Percentiles rank a stretch among this genome's conserved stretches.
phyloP scores from a whole-genome alignment of 352 stramenopile species.

The Phytophthora fragariaefolia region DNA sequence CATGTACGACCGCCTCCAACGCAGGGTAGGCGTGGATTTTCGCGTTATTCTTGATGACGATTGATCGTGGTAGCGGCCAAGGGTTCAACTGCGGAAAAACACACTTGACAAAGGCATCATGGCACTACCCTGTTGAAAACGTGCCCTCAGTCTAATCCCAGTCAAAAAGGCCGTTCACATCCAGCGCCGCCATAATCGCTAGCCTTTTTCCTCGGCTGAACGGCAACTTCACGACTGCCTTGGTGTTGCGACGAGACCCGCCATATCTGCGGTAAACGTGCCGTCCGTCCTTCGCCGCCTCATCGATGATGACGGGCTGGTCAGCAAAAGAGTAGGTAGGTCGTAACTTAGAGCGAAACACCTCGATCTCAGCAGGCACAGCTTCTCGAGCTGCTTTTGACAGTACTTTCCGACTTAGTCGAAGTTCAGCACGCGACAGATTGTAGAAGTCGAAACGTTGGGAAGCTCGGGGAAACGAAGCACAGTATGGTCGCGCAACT shows the following conservation, averaged over 20 bases:
- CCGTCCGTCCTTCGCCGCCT: conserved; percentile 24
- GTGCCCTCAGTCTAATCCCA: conserved; percentile 13
- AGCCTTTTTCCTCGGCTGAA: conserved; percentile 7
- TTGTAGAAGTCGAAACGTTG: conserved; percentile 19
- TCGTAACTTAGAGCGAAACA: conserved; percentile 11
- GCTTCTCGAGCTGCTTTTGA: conserved; percentile 22
- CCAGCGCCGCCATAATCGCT: conserved; percentile 10
- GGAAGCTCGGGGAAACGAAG: conserved; percentile 6
- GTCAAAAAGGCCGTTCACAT: conserved; percentile 3
- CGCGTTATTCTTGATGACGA: conserved; percentile 18
- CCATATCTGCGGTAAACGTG: conserved; percentile 21
- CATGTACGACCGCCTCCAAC: conserved; percentile 7
- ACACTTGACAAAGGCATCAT: conserved; percentile 17
- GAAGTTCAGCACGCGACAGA: conserved; percentile 26
- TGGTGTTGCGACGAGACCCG: conserved; percentile 19
- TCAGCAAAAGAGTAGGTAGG: conserved; percentile 17
- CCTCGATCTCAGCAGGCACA: conserved; percentile 19
- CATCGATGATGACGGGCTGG: conserved; percentile 26
- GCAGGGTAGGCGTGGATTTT: conserved; percentile 14
- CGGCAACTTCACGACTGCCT: conserved; percentile 13
- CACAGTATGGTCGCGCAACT: conserved; percentile 12
- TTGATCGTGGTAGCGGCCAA: background rate
- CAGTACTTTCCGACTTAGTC: conserved; percentile 24
- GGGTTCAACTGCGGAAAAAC: conserved; percentile 83
- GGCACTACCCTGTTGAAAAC: background rate